Percentiles rank a stretch among this genome's conserved stretches.
Evolutionary conservation across 2,329 filamentous ascomycete species (phyloP).

Genomic region (Fonsecaea monophora): DNA sequence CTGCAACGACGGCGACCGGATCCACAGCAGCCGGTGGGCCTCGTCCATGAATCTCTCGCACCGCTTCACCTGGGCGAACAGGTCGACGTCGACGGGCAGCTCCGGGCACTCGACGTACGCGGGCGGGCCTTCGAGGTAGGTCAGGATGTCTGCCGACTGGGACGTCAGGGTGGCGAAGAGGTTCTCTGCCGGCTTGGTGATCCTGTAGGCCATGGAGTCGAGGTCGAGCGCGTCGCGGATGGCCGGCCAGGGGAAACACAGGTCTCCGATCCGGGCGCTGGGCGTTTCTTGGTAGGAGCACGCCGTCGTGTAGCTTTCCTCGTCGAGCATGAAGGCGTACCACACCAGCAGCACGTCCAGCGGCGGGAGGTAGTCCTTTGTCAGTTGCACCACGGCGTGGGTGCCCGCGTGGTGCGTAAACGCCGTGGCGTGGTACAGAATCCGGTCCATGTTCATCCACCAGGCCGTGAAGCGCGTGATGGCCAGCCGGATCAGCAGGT

Average conservation of each 20-base stretch:
- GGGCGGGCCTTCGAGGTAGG: slow-evolving; percentile 32
- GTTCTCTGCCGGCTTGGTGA: slow-evolving; percentile 23
- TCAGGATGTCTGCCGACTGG: slow-evolving; percentile 33
- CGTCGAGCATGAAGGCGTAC: slow-evolving; percentile 35
- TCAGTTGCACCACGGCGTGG: slow-evolving; percentile 3
- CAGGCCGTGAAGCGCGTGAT: slow-evolving; percentile 30
- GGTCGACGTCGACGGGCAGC: slow-evolving; percentile 24
- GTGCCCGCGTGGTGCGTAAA: slow-evolving; percentile 23
- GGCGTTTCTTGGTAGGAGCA: slow-evolving; percentile 11
- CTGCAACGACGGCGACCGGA: slow-evolving; percentile 32
- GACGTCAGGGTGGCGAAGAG: slow-evolving; percentile 32
- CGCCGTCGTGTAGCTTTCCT: slow-evolving; percentile 18
- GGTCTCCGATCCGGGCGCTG: slow-evolving; percentile 13
- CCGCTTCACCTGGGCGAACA: slow-evolving; percentile 14
- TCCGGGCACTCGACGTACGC: slow-evolving; percentile 24
- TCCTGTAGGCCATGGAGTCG: slow-evolving; percentile 26
- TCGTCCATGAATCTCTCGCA: slow-evolving; percentile 23
- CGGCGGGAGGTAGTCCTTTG: slow-evolving; percentile 33
- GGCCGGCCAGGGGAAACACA: slow-evolving; percentile 34
- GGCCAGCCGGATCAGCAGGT: slow-evolving; percentile 28
- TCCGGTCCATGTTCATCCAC: slow-evolving; percentile 29
- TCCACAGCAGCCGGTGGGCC: slow-evolving; percentile 28
- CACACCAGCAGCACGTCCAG: slow-evolving; percentile 38
- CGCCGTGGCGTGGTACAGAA: slow-evolving; percentile 32
- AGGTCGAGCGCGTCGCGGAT: slow-evolving; percentile 30